Evolutionary conservation across 106 monocot species (phyloP).

Genomic region (Platanthera guangdongensis): DNA sequence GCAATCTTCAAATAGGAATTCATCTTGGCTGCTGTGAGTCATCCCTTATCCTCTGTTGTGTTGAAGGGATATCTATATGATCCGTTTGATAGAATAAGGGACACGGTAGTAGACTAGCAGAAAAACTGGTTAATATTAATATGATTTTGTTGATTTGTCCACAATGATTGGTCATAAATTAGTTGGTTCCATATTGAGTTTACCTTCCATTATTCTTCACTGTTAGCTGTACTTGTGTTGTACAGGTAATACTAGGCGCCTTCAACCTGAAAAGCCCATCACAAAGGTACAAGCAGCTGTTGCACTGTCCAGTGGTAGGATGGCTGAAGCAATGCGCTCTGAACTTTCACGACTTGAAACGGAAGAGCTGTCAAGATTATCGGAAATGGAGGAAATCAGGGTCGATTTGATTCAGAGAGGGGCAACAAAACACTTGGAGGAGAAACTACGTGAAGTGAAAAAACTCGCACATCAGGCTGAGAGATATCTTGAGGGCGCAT

Average conservation of each 20-base stretch:
- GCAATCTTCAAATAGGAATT: too few species aligned
- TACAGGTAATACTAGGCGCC: slow-evolving; percentile 72
- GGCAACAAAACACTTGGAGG: slow-evolving; percentile 64
- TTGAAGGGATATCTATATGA: too few species aligned
- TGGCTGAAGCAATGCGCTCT: slow-evolving; percentile 29
- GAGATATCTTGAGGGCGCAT: slow-evolving; percentile 20
- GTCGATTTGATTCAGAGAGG: slow-evolving; percentile 55
- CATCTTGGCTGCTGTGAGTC: too few species aligned
- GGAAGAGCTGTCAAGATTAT: slow-evolving; percentile 40
- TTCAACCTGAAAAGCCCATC: slow-evolving; percentile 69
- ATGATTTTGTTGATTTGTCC: too few species aligned
- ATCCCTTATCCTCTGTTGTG: too few species aligned
- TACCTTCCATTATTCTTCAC: background rate
- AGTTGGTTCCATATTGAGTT: background rate
- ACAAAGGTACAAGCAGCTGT: slow-evolving; percentile 91
- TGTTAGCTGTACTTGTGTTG: background rate
- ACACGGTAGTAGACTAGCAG: too few species aligned
- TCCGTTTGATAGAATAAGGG: too few species aligned
- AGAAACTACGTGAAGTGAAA: slow-evolving; percentile 40
- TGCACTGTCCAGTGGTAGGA: slow-evolving; percentile 62
- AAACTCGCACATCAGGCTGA: slow-evolving; percentile 23
- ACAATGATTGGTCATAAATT: too few species aligned
- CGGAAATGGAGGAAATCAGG: slow-evolving; percentile 66
- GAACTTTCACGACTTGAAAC: slow-evolving; percentile 57
- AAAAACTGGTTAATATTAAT: too few species aligned